phyloP scores from a whole-genome alignment of 192 early-diverging fungal genomes.

The Entomortierella lignicola region DNA sequence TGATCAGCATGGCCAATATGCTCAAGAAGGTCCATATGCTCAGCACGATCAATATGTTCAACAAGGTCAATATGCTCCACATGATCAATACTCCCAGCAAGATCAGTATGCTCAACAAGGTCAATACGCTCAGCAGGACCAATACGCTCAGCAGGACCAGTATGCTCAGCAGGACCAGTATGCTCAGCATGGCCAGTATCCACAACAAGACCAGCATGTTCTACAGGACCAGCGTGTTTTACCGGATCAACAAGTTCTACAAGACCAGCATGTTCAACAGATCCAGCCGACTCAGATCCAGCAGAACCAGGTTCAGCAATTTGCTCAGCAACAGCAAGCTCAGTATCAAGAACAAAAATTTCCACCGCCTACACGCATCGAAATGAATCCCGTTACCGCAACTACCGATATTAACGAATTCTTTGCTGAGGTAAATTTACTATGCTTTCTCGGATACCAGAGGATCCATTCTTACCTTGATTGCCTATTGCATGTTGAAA shows the following conservation, averaged over 20 bases:
- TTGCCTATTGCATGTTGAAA: no score
- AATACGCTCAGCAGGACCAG: conserved; percentile 9
- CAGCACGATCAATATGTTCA: conserved; percentile 11
- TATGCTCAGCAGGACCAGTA: conserved; percentile 20
- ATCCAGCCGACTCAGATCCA: conserved; percentile 7
- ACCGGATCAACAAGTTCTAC: conserved; percentile 6
- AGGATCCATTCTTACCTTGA: neutral
- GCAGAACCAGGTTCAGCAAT: conserved; percentile 38
- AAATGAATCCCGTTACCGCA: conserved; percentile 31
- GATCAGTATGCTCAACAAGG: conserved; percentile 29
- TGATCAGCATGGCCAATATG: conserved; percentile 1
- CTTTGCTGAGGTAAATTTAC: conserved; percentile 45
- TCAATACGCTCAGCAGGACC: conserved; percentile 6
- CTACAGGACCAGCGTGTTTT: no score
- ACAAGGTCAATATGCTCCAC: conserved; percentile 14
- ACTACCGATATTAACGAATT: conserved; percentile 31
- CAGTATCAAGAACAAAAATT: conserved; percentile 25
- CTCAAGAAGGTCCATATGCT: conserved; percentile 23
- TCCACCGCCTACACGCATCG: conserved; percentile 38
- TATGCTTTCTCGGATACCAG: no score
- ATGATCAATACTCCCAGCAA: conserved; percentile 4
- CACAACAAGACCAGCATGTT: conserved; percentile 7
- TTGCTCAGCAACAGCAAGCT: conserved; percentile 36
- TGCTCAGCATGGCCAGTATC: conserved; percentile 16
- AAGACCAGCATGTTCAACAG: conserved; percentile 22